Conservation (phyloP, 1,284 basidiomycete genomes). For the Phellopilus nigrolimitatus region DNA sequence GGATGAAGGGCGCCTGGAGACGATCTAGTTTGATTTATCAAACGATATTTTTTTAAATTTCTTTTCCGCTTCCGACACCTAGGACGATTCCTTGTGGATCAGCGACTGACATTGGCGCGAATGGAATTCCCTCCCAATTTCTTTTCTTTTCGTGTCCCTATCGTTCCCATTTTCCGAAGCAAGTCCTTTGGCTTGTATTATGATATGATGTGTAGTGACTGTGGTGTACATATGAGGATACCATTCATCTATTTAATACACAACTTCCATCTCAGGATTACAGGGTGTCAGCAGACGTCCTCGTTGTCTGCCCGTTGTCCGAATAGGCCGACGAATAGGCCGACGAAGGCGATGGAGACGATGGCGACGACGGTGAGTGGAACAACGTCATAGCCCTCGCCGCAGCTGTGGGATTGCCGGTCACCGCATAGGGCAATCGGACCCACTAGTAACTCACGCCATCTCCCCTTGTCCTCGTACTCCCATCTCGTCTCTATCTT, state of each 20-base stretch:
- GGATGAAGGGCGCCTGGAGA: constrained; percentile 10
- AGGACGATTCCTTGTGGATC: background rate
- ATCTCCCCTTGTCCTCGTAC: background rate
- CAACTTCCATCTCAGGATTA: too few relatives aligned
- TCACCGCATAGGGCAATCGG: background rate
- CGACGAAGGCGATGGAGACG: background rate
- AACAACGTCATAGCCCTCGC: background rate
- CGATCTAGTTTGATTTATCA: background rate
- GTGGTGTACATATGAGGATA: constrained; percentile 9
- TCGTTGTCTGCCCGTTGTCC: too few relatives aligned
- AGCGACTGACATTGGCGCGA: constrained; percentile 1
- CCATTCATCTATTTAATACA: background rate
- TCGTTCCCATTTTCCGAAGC: background rate
- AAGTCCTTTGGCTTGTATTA: constrained; percentile 4
- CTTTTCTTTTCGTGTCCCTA: background rate
- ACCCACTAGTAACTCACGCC: background rate
- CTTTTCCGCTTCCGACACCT: too few relatives aligned
- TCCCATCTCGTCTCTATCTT: too few relatives aligned
- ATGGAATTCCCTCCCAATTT: constrained; percentile 5
- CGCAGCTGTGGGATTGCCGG: background rate
- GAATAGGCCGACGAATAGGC: too few relatives aligned
- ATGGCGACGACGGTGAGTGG: background rate
- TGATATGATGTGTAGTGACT: constrained; percentile 2
- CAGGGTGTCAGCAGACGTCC: too few relatives aligned
- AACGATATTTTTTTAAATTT: too few relatives aligned